Base-by-base conservation (phyloP, 148 eudicot genomes). In the Limonium bicolor region DNA sequence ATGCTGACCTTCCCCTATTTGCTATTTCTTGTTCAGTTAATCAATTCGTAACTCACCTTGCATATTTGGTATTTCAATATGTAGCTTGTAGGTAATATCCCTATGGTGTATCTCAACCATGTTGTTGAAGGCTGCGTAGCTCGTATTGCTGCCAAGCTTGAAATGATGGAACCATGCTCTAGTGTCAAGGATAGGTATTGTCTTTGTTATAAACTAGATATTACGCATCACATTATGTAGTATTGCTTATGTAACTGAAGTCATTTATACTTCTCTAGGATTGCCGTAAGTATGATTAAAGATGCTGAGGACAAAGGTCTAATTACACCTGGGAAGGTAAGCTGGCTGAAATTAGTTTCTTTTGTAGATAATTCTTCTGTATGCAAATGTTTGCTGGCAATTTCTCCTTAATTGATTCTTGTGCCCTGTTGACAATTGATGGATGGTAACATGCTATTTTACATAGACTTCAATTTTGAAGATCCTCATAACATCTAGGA, bases 141-240 rank as follows among this genome's bases (percentile, higher is more conserved):
- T 24, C 70, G 66, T 40, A 41, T 74, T 45, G 80, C 76, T 41
- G 80, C 73, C 38, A 74, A 74, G 64, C 48, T 74, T 40, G 80
- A 74, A 63, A 62, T 36, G 44, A 70, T 74, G 80, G 69, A 74
- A 38, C 80, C 80, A 5, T 70, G 72, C 62, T 66, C 76, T 19
- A 73, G 80, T 48, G 62, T 73, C 5, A 73, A 73, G 55, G 80
- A 73, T 49, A 69, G 75, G 75, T 62, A 34, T 18, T 38, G 8
- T 1, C 10, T 2, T 1, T 18, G 8, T 38, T 6, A 3, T 24
- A 8, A 11, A 18, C 7, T 7, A 0, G 7, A 13, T 19, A 18
- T 38, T n/a, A n/a, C n/a, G n/a, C n/a, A n/a, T n/a, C n/a, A n/a
- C 24, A 7, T 17, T 21, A 1, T 2, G 12, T 29, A 7, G 33